Evolutionary conservation across 2,329 filamentous ascomycete genomes (phyloP), one percentile per base, ranked within the genome.

Genomic region (Colletotrichum trifolii): DNA sequence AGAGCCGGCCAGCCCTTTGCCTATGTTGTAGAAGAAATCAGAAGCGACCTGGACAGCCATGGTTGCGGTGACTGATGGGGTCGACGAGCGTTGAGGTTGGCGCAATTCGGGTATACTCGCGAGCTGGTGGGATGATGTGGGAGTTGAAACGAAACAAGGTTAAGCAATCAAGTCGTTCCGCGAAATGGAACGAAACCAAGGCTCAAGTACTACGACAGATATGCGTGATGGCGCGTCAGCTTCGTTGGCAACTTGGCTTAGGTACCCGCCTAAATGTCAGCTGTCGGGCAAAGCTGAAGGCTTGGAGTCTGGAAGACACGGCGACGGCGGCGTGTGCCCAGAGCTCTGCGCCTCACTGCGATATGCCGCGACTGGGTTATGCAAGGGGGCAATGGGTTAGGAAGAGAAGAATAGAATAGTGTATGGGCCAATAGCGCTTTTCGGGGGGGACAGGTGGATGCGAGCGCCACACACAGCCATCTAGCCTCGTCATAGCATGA

Each of bases 1-100:
- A 47, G 94, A 97, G 69, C 92, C 90, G 68, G 94, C 81, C 63
- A 97, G 82, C 91, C 96, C 97, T 72, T 82, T 82, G 70, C 82
- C 77, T 54, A 83, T 64, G 72, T 78, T 83, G 60, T 76, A 84
- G 60, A 77, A 80, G 77, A 80, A 85, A 25, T 25, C 25, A 25
- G 25, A 25, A 25, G 25, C 25, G 25, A 25, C 25, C 25, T 25
- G 25, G 25, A 25, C 84, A 54, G 85, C 83, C 86, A 88, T 88
- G 68, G 54, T 69, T 55, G 36, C 46, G 25, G 25, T 39, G 35
- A 17, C 33, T 56, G 42, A 15, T 46, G 25, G 25, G 25, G 25
- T 25, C 25, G 25, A 25, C 25, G 25, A 25, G 25, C 25, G 25
- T 25, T 25, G 25, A 25, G 4, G 25, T 25, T 25, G 25, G 25